Percentiles rank a stretch among this genome's conserved stretches.
Conservation (phyloP, 2,329 filamentous ascomycete species). For the Zymoseptoria brevis region DNA sequence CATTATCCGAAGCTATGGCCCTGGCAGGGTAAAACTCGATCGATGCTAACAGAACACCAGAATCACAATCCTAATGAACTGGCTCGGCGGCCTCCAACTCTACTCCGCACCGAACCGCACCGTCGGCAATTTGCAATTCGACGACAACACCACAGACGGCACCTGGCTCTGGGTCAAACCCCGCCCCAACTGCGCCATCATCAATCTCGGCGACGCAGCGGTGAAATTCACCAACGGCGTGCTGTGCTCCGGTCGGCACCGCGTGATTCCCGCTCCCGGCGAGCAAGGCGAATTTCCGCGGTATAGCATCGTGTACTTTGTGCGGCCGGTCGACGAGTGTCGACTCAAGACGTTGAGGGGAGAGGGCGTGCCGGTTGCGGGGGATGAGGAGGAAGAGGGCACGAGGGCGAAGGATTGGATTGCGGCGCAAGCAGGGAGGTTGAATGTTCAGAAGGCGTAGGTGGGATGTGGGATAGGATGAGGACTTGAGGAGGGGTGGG, state of each 20-base stretch:
- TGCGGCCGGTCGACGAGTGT: constrained; percentile 44
- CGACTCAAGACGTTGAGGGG: constrained; percentile 34
- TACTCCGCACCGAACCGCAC: constrained; percentile 18
- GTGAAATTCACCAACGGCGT: constrained; percentile 40
- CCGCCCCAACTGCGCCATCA: constrained; percentile 38
- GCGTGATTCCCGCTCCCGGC: constrained; percentile 45
- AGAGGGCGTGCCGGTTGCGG: constrained; percentile 20
- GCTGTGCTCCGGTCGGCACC: constrained; percentile 39
- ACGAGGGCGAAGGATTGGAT: constrained; percentile 38
- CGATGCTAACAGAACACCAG: no score
- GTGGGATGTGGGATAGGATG: neutral
- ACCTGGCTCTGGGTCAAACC: constrained; percentile 50
- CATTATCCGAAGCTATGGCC: no score
- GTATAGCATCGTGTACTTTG: constrained; percentile 50
- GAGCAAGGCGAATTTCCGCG: constrained; percentile 40
- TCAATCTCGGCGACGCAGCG: constrained; percentile 43
- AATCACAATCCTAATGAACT: constrained; percentile 46
- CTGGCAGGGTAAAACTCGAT: no score
- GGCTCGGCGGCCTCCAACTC: constrained; percentile 49
- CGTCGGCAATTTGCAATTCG: constrained; percentile 14
- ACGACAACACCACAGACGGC: constrained; percentile 16
- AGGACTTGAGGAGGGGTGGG: neutral
- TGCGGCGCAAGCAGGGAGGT: constrained; percentile 30
- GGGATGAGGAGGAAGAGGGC: constrained; percentile 29
- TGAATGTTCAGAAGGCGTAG: constrained; percentile 15